phyloP scores from a whole-genome alignment of 179 eudicot species.

The Actinidia chinensis region DNA sequence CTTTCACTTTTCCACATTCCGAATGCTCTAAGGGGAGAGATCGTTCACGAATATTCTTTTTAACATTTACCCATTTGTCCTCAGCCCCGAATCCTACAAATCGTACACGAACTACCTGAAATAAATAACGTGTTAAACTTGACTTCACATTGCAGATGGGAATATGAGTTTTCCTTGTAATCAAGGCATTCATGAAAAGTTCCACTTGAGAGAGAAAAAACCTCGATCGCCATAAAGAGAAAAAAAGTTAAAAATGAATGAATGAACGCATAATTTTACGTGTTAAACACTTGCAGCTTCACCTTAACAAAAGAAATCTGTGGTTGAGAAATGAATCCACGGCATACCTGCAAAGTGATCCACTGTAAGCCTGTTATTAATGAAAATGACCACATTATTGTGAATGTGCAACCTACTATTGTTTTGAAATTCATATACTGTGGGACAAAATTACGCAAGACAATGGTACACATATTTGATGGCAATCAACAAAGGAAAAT shows the following conservation, averaged over 20 bases:
- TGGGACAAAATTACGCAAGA: background rate
- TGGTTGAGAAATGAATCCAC: constrained; percentile 61
- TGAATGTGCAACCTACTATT: background rate
- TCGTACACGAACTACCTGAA: constrained; percentile 82
- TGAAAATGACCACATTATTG: too few species aligned
- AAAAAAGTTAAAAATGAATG: background rate
- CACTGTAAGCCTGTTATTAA: too few species aligned
- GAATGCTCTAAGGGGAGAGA: constrained; percentile 77
- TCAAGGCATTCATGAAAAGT: background rate
- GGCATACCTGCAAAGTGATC: constrained; percentile 62
- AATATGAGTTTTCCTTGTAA: background rate
- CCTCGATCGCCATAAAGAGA: background rate
- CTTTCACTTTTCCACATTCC: constrained; percentile 72
- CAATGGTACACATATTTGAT: constrained; percentile 10
- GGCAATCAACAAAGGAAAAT: too few species aligned
- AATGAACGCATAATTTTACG: constrained; percentile 6
- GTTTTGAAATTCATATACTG: background rate
- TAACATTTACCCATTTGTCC: constrained; percentile 83
- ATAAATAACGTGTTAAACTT: constrained; percentile 9
- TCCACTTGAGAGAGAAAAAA: background rate
- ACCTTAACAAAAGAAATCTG: constrained; percentile 53
- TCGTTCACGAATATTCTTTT: constrained; percentile 56
- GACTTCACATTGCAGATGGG: constrained; percentile 4
- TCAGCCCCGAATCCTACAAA: constrained; percentile 68
- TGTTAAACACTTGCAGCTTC: constrained; percentile 57